Conservation (phyloP, 306 rosid genomes). For the Crotalaria pallida region DNA sequence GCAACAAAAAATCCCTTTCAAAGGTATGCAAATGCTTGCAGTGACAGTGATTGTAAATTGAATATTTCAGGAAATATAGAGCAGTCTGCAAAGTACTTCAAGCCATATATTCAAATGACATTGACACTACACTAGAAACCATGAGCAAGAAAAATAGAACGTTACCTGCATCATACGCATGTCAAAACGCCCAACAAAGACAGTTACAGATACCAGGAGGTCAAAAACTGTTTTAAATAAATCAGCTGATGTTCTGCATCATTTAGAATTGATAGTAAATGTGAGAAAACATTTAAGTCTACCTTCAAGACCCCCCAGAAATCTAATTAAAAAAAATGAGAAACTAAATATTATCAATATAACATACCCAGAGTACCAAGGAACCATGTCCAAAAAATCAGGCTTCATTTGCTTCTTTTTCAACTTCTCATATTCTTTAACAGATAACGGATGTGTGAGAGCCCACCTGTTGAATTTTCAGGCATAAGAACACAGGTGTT, state of each 20-base stretch:
- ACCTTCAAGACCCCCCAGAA: constrained; percentile 16
- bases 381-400: constrained; percentile 94
- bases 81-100: constrained; percentile 2
- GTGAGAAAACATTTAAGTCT: constrained; percentile 20
- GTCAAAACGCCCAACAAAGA: constrained; percentile 97
- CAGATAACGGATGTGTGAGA: constrained; percentile 84
- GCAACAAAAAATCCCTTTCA: background rate
- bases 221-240: constrained; percentile 97
- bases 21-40: constrained; percentile 3
- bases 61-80: background rate
- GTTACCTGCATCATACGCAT: constrained; percentile 99
- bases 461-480: constrained; percentile 75
- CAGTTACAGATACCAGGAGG: constrained; percentile 91
- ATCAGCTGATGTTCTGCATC: constrained; percentile 96
- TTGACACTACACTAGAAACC: background rate
- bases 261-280: constrained; percentile 19
- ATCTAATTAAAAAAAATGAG: background rate
- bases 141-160: background rate
- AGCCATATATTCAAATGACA: background rate
- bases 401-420: constrained; percentile 95
- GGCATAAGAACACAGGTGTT: constrained; percentile 4
- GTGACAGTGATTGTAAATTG: background rate
- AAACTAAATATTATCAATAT: background rate
- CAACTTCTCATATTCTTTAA: constrained; percentile 68
- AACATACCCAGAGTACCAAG: constrained; percentile 98